These are phyloP conservation scores for Casuarina equisetifolia DNA, from an alignment of 306 rosid species.

Conservation along the genomic window DNA sequence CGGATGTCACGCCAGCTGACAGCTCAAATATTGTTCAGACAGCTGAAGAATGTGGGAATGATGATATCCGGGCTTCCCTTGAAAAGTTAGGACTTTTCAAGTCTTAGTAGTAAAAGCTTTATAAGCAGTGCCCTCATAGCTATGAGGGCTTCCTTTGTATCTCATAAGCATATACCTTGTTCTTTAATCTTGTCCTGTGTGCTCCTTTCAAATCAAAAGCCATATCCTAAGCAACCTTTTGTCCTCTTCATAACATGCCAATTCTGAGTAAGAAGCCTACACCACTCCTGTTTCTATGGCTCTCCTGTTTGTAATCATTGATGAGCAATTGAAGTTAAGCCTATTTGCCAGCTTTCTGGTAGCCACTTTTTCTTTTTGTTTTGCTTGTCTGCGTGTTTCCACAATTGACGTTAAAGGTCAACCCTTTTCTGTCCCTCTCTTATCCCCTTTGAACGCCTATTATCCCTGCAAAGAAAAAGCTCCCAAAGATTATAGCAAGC, in stretches of 20 bases:
- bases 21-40: conserved; percentile 71
- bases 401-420: too few species aligned
- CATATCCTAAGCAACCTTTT: neutral
- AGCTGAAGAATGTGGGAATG: conserved; percentile 50
- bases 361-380: too few species aligned
- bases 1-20: conserved; percentile 79
- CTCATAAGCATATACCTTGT: neutral
- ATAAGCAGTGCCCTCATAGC: conserved; percentile 15
- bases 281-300: neutral
- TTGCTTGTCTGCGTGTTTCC: too few species aligned
- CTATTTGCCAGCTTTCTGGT: too few species aligned
- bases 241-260: conserved; percentile 1
- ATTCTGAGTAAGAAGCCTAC: conserved; percentile 24
- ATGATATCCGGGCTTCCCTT: conserved; percentile 61
- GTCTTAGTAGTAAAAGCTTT: conserved; percentile 30
- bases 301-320: neutral
- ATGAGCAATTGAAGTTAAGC: too few species aligned
- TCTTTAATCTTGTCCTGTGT: neutral
- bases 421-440: too few species aligned
- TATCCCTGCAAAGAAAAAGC: too few species aligned
- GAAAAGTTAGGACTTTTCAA: conserved; percentile 62
- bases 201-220: neutral
- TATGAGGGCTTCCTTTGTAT: conserved; percentile 21
- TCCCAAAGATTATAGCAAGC: too few species aligned
- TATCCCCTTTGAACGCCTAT: too few species aligned